Base-by-base conservation (phyloP, 1,284 basidiomycete species). In the Mycena sp. region DNA sequence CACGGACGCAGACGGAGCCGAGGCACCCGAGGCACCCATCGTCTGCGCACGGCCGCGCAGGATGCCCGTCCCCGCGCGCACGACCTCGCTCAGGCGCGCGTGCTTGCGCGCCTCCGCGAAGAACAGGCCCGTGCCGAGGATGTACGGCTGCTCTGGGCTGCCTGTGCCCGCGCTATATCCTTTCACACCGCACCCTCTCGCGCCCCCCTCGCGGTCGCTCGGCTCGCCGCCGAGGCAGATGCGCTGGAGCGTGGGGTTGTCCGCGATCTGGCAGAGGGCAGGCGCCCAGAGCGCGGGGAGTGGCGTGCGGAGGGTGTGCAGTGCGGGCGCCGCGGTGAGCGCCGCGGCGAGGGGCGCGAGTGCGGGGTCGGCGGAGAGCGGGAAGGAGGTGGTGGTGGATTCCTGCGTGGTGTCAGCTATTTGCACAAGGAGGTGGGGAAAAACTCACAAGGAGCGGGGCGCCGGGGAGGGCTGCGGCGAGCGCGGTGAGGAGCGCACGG, bases 281-380 rank as follows among this genome's bases (percentile, higher is more conserved):
- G 52, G 51, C 4, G 44, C 17, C 62, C 51, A 60, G 17, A 61
- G 12, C 4, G 59, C 43, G n/a, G 60, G 64, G 9, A 46, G 25
- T 12, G 64, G 64, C n/a, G 64, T 60, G 32, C 46, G 41, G n/a
- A 66, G 57, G 10, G 54, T 58, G 29, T 30, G 38, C 32, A 14
- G 32, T 35, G 32, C 4, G n/a, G 55, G 32, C 5, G 43, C 32
- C 12, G 30, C 19, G 45, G 55, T 25, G 12, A 49, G 30, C 30
- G 55, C 44, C 32, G 14, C 9, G 32, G 32, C 32, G 32, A 14
- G 32, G 32, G 32, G 32, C 14, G 32, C 32, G 32, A 7, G 32
- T 9, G 32, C 32, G 32, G 32, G 44, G 32, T 48, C 43, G 26
- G 55, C 19, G 45, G 55, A 49, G 38, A 58, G 55, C 28, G 55